These are phyloP conservation scores for Flaveria sonorensis DNA, from an alignment of 129 eudicot species.

Conservation along the genomic window DNA sequence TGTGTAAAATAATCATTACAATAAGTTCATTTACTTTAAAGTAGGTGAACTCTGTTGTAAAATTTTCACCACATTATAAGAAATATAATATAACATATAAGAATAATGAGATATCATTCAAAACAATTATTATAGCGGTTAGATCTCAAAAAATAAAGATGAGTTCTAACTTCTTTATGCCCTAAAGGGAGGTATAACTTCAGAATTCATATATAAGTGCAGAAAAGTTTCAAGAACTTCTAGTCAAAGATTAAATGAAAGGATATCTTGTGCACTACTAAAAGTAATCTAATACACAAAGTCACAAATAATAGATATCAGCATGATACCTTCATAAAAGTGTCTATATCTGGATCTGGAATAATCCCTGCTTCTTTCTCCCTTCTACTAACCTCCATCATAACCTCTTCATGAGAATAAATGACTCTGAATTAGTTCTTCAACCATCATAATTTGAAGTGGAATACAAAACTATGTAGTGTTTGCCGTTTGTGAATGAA, in stretches of 20 bases:
- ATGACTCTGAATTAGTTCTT: slow-evolving; percentile 4
- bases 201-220: neutral
- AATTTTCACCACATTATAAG: neutral
- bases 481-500: neutral
- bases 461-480: neutral
- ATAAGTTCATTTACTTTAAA: neutral
- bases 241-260: neutral
- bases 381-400: slow-evolving; percentile 52
- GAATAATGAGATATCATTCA: neutral
- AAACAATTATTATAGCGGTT: slow-evolving; percentile 2
- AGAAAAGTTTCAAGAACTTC: neutral
- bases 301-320: neutral
- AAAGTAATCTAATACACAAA: neutral
- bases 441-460: neutral
- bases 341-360: slow-evolving; percentile 60
- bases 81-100: neutral
- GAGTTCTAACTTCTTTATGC: too few relatives aligned
- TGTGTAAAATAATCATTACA: neutral
- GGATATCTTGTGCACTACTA: neutral
- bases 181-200: neutral
- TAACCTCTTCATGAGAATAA: slow-evolving; percentile 29
- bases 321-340: slow-evolving; percentile 47
- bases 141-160: too few relatives aligned
- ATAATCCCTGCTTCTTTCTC: slow-evolving; percentile 52
- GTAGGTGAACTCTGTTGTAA: neutral